Conservation (phyloP, 73 alveolate species). For the Symbiodinium pilosum region DNA sequence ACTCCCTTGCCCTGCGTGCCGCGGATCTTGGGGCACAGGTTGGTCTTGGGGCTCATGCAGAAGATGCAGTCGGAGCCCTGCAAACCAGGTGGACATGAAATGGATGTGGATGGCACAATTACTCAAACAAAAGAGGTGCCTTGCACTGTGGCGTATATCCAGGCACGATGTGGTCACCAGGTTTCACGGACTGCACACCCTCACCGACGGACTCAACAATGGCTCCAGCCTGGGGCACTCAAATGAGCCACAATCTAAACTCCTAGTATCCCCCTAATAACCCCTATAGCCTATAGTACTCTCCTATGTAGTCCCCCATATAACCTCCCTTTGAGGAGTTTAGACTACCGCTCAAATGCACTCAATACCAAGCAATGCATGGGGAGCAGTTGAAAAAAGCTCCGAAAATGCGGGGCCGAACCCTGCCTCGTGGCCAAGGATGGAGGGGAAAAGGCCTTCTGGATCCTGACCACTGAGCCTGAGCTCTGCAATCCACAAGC, state of each 20-base stretch:
- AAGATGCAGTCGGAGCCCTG: constrained; percentile 96
- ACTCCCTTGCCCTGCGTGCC: constrained; percentile 96
- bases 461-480: constrained; percentile 97
- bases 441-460: constrained; percentile 97
- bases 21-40: constrained; percentile 92
- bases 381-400: too few species aligned
- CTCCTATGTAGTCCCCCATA: too few species aligned
- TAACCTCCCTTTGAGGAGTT: too few species aligned
- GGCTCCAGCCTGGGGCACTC: constrained; percentile 96
- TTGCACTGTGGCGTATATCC: constrained; percentile 97
- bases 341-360: too few species aligned
- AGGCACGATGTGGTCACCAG: constrained; percentile 97
- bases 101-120: not conserved
- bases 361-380: too few species aligned
- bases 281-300: too few species aligned
- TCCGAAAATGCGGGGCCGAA: too few species aligned
- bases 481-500: not conserved
- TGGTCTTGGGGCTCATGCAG: constrained; percentile 96
- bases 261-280: too few species aligned
- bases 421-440: constrained; percentile 7
- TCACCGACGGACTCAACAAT: constrained; percentile 97
- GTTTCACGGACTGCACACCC: constrained; percentile 97
- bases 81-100: not conserved
- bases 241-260: too few species aligned
- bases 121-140: not conserved